Evolutionary conservation across 2,329 filamentous ascomycete species (phyloP).

Genomic region (Colletotrichum sp.): DNA sequence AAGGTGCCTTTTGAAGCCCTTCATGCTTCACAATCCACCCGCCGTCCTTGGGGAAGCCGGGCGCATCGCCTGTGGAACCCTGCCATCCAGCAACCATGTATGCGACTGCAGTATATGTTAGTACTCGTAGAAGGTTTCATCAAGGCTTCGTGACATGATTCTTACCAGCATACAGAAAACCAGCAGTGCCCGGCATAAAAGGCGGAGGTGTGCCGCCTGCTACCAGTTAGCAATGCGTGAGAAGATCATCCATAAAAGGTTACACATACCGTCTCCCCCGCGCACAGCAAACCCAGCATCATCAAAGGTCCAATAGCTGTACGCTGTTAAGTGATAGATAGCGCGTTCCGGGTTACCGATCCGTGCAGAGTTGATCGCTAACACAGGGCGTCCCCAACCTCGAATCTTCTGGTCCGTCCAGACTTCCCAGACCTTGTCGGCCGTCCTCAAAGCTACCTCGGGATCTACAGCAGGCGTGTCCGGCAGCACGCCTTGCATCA

Average conservation of each 20-base stretch:
- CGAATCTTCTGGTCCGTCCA: conserved; percentile 47
- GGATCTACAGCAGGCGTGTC: conserved; percentile 40
- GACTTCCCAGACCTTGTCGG: conserved; percentile 38
- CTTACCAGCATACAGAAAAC: conserved; percentile 35
- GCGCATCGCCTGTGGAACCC: conserved; percentile 27
- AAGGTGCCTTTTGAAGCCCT: conserved; percentile 31
- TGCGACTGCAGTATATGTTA: conserved; percentile 26
- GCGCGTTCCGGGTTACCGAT: conserved; percentile 46
- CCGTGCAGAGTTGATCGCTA: conserved; percentile 49
- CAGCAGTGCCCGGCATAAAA: conserved; percentile 42
- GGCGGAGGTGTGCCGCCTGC: conserved; percentile 30
- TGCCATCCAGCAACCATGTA: conserved; percentile 33
- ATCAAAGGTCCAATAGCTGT: conserved; percentile 45
- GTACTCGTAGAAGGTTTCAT: background rate
- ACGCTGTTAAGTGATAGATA: conserved; percentile 43
- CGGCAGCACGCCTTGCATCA: conserved; percentile 48
- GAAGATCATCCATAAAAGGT: background rate
- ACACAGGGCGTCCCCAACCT: conserved; percentile 50
- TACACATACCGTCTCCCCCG: conserved; percentile 26
- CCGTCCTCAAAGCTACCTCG: conserved; percentile 37
- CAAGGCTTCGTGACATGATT: fast-evolving
- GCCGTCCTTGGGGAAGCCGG: conserved; percentile 38
- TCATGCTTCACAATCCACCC: conserved; percentile 39
- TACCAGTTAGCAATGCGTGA: background rate
- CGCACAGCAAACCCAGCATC: conserved; percentile 39